phyloP scores from a whole-genome alignment of 495 filamentous ascomycete species.

The Penicillium paradoxum region DNA sequence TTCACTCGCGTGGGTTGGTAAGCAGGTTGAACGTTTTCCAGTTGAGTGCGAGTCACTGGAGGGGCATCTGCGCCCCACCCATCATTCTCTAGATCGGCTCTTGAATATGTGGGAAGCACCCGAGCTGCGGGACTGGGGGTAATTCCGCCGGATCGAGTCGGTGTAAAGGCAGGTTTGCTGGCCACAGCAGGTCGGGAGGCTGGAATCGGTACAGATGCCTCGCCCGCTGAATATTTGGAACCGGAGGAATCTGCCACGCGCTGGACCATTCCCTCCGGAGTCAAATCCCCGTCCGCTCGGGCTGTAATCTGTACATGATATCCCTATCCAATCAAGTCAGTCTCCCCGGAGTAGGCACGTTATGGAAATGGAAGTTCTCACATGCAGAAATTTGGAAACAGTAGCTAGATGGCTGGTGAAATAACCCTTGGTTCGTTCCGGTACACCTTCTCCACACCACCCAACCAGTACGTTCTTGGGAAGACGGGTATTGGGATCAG shows the following conservation, averaged over 20 bases:
- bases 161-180: conserved; percentile 85
- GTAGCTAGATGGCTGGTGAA: conserved; percentile 90
- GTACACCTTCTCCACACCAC: conserved; percentile 98
- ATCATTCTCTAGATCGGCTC: conserved; percentile 59
- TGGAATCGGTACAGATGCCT: conserved; percentile 39
- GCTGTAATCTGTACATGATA: conserved; percentile 98
- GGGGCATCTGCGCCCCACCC: conserved; percentile 97
- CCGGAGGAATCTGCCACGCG: conserved; percentile 97
- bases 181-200: conserved; percentile 65
- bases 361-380: conserved; percentile 27
- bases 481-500: conserved; percentile 84
- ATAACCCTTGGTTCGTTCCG: conserved; percentile 94
- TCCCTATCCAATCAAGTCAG: conserved; percentile 48
- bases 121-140: conserved; percentile 55
- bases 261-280: conserved; percentile 79
- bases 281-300: conserved; percentile 81
- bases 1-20: conserved; percentile 95
- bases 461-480: conserved; percentile 92
- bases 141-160: conserved; percentile 62
- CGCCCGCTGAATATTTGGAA: conserved; percentile 77
- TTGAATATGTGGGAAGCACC: conserved; percentile 39
- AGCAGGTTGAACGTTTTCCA: conserved; percentile 90
- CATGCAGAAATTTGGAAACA: conserved; percentile 84
- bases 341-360: not conserved
- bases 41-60: conserved; percentile 71